phyloP scores from a whole-genome alignment of 2,329 filamentous ascomycete species.

The Lecanoromycetidae sp. region DNA sequence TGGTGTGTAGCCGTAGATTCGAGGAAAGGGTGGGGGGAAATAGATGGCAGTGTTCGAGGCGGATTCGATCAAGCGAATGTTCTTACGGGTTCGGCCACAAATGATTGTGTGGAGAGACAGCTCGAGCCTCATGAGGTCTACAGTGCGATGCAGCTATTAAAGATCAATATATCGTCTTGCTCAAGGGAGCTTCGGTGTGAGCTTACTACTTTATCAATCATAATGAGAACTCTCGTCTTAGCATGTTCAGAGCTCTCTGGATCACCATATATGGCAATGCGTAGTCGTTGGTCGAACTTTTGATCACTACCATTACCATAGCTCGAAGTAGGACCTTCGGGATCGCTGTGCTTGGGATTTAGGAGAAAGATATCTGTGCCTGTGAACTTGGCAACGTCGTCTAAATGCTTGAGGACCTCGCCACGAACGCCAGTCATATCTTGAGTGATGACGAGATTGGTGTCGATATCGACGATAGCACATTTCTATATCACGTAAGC shows the following conservation, averaged over 20 bases:
- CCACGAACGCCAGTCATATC: slow-evolving; percentile 55
- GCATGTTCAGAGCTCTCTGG: slow-evolving; percentile 92
- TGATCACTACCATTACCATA: slow-evolving; percentile 67
- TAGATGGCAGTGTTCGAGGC: slow-evolving; percentile 94
- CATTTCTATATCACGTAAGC: slow-evolving; percentile 53
- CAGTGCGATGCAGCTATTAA: slow-evolving; percentile 41
- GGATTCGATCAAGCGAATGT: slow-evolving; percentile 96
- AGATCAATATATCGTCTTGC: slow-evolving; percentile 8
- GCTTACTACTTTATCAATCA: slow-evolving; percentile 85
- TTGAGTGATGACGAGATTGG: slow-evolving; percentile 74
- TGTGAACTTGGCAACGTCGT: slow-evolving; percentile 74
- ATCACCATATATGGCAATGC: slow-evolving; percentile 89
- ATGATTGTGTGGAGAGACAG: slow-evolving; percentile 81
- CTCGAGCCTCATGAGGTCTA: slow-evolving; percentile 72
- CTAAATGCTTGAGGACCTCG: slow-evolving; percentile 69
- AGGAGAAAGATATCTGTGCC: slow-evolving; percentile 95
- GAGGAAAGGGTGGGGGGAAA: slow-evolving; percentile 87
- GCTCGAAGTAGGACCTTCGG: slow-evolving; percentile 64
- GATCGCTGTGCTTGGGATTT: slow-evolving; percentile 71
- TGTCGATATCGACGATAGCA: slow-evolving; percentile 86
- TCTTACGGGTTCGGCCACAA: slow-evolving; percentile 86
- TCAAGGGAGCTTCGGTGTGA: not conserved
- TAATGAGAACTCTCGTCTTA: slow-evolving; percentile 88
- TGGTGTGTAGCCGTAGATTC: slow-evolving; percentile 81
- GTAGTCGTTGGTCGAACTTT: slow-evolving; percentile 74